Evolutionary conservation across 306 rosid genomes (phyloP), one percentile per base, ranked within the genome.

Genomic region (Quercus glauca): DNA sequence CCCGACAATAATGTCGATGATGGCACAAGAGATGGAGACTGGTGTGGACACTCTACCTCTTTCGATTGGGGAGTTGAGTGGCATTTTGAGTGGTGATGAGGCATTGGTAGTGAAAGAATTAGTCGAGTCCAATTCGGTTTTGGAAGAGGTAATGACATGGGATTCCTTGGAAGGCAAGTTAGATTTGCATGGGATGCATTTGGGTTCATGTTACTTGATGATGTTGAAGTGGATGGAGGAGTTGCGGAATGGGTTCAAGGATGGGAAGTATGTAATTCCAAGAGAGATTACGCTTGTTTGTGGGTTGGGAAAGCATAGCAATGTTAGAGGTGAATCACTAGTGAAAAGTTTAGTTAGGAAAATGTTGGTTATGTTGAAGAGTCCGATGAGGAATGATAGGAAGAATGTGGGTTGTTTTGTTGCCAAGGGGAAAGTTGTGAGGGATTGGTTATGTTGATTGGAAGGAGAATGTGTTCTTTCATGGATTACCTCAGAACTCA

Each of bases 231-330:
- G 99, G 97, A 70, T 94, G 74, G 86, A 88, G 81, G 93, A 88
- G 85, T 85, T 88, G 92, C 73, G 33, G 5, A 13, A 19, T 65
- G 83, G 88, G 74, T 84, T 91, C 71, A 75, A 67, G 17, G 68
- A 58, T 41, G 88, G 74, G 2, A 73, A 33, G 12, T 55, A 28
- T 69, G 80, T 49, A 33, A 51, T 85, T 73, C 92, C 93, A 0
- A 77, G 84, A 1, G 76, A 91, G 80, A 81, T 91, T 72, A 86
- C 84, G 0, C 73, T 94, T 58, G 88, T 90, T 73, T 94, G 91
- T 33, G 95, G 97, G 59, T 81, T 73, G 10, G 98, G 97, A 71
- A 94, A 87, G 85, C 97, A 94, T 80, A 94, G 93, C 87, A 91
- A 5, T 75, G 86, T 91, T 53, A 86, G 89, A 83, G 97, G 97